A percentile compares a stretch with the other conserved stretches of the same genome.
phyloP scores from a whole-genome alignment of 306 rosid species.

The Lathyrus sativus region DNA sequence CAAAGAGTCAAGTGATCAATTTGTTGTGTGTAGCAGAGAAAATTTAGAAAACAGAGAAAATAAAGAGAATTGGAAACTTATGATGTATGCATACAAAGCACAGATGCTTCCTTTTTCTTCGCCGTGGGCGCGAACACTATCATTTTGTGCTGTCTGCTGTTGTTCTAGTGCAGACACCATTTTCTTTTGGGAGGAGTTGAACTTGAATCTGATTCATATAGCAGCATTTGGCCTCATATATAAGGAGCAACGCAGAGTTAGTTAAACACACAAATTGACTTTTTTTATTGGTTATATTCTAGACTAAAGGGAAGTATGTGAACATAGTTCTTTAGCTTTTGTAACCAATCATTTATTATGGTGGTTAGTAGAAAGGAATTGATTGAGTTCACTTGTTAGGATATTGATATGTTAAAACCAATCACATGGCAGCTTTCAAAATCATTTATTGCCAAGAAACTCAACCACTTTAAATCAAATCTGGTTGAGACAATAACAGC shows the following conservation, averaged over 20 bases:
- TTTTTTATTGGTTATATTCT: not conserved
- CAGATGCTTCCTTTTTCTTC: not conserved
- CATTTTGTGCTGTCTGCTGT: not conserved
- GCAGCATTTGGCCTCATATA: constrained; percentile 4
- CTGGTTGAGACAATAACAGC: not conserved
- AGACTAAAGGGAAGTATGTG: not conserved
- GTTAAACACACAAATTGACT: not conserved
- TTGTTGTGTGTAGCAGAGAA: not conserved
- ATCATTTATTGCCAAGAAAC: constrained; percentile 14
- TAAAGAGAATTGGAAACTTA: not conserved
- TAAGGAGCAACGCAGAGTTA: constrained; percentile 19
- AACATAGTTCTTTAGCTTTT: constrained; percentile 10
- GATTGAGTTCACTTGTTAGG: constrained; percentile 20
- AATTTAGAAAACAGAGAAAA: not conserved
- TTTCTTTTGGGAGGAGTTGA: not conserved
- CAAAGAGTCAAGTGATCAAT: not conserved
- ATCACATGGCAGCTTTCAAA: constrained; percentile 10
- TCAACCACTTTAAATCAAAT: not conserved
- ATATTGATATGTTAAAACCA: not conserved
- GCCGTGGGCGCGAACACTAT: not conserved
- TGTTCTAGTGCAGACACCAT: not conserved
- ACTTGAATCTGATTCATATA: constrained; percentile 2
- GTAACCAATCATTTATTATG: constrained; percentile 38
- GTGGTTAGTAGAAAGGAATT: constrained; percentile 43
- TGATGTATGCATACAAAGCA: not conserved